phyloP scores from a whole-genome alignment of 2,329 filamentous ascomycete genomes.

The Botrytis squamosa region DNA sequence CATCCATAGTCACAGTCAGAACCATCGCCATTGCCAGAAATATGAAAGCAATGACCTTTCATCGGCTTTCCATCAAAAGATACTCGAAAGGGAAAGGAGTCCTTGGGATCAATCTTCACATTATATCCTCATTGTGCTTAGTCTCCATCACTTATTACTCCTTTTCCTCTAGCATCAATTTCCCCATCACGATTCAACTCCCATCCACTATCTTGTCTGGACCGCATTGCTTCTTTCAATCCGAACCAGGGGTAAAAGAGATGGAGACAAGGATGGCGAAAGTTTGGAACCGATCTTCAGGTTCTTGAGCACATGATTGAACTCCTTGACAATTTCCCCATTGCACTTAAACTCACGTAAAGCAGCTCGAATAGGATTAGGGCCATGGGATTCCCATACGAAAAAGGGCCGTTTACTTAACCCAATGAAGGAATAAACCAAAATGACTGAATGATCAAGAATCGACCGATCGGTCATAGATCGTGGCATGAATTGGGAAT shows the following conservation, averaged over 20 bases:
- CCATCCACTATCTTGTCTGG: constrained; percentile 8
- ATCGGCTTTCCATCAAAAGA: background rate
- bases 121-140: background rate
- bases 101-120: accelerated
- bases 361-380: background rate
- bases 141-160: background rate
- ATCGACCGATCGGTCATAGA: background rate
- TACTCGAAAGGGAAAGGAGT: background rate
- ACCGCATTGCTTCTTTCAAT: background rate
- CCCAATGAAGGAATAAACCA: background rate
- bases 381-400: accelerated
- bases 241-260: constrained; percentile 1
- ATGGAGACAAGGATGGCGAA: background rate
- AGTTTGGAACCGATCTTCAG: constrained; percentile 5
- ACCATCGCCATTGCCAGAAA: background rate
- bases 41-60: background rate
- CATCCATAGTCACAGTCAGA: too few relatives aligned
- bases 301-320: constrained; percentile 9
- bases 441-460: background rate
- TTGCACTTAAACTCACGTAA: background rate
- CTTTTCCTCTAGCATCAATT: background rate
- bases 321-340: constrained; percentile 3
- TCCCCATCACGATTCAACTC: background rate
- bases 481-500: accelerated
- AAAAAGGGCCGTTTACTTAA: background rate